phyloP scores from a whole-genome alignment of 2,329 filamentous ascomycete species.

The Metarhizium sp. region DNA sequence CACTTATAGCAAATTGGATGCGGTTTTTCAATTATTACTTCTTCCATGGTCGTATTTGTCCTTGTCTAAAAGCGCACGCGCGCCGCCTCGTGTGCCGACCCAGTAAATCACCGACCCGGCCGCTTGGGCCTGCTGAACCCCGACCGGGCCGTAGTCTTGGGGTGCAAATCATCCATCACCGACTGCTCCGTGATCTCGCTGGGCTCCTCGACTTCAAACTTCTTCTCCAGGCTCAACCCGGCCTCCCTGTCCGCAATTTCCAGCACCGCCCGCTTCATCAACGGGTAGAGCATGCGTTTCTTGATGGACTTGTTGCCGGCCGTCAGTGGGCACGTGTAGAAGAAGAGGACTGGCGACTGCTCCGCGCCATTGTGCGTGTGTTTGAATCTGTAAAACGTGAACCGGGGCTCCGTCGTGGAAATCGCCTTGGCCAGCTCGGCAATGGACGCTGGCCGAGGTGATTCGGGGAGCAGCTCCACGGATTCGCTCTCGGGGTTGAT shows the following conservation, averaged over 20 bases:
- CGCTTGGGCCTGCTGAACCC: constrained; percentile 72
- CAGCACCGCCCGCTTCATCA: constrained; percentile 59
- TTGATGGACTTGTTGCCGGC: constrained; percentile 61
- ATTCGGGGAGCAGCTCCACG: constrained; percentile 52
- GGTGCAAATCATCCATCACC: constrained; percentile 59
- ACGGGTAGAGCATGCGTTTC: constrained; percentile 76
- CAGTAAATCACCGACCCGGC: constrained; percentile 50
- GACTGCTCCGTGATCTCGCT: constrained; percentile 59
- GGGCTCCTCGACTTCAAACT: constrained; percentile 58
- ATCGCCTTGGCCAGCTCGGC: constrained; percentile 50
- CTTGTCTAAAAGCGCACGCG: background rate
- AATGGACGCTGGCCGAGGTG: constrained; percentile 44
- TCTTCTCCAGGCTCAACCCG: constrained; percentile 59
- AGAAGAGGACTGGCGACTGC: constrained; percentile 59
- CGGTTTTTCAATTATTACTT: background rate
- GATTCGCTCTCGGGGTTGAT: constrained; percentile 63
- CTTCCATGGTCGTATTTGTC: background rate
- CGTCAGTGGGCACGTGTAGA: constrained; percentile 70
- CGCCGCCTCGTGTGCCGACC: background rate
- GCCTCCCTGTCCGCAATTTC: constrained; percentile 56
- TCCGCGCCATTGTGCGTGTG: constrained; percentile 45
- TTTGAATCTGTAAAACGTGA: constrained; percentile 65
- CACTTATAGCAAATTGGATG: background rate
- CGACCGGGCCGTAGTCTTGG: constrained; percentile 54
- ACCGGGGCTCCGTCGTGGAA: constrained; percentile 60